These are phyloP conservation scores for Xylaria cubensis DNA, from an alignment of 495 filamentous ascomycete species.

Conservation along the genomic window DNA sequence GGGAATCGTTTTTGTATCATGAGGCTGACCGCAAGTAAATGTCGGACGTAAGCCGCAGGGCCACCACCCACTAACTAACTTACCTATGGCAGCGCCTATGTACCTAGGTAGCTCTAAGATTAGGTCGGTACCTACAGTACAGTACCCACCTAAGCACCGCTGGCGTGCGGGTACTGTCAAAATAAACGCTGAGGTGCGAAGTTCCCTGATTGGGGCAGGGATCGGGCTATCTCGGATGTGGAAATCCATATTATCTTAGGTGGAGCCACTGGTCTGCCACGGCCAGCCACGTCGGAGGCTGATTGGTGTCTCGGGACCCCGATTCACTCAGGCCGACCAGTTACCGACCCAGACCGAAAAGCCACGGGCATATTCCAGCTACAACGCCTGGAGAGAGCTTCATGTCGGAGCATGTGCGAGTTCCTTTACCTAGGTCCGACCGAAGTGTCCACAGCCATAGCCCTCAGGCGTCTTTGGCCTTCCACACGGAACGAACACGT, in stretches of 20 bases:
- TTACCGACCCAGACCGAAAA: conserved; percentile 18
- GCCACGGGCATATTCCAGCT: neutral
- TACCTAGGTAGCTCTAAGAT: neutral
- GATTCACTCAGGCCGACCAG: conserved; percentile 21
- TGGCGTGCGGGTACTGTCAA: neutral
- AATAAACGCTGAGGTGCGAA: neutral
- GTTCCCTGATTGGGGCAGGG: neutral
- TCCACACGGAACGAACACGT: neutral
- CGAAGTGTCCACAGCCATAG: neutral
- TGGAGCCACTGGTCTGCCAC: neutral
- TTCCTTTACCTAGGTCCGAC: conserved; percentile 14
- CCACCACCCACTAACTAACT: neutral
- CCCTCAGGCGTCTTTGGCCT: neutral
- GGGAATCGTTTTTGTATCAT: conserved; percentile 2
- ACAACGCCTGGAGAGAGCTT: neutral
- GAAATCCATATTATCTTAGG: neutral
- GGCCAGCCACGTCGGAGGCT: neutral
- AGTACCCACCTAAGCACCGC: neutral
- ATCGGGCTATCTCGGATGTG: conserved; percentile 15
- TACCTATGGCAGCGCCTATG: too few species aligned
- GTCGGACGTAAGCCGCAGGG: conserved; percentile 14
- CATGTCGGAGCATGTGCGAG: conserved; percentile 16
- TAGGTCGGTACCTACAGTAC: neutral
- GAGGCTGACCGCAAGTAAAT: conserved; percentile 21
- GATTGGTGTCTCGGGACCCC: conserved; percentile 22